These are phyloP conservation scores for Cairneyella variabilis DNA, from an alignment of 495 filamentous ascomycete species.

Conservation along the genomic window DNA sequence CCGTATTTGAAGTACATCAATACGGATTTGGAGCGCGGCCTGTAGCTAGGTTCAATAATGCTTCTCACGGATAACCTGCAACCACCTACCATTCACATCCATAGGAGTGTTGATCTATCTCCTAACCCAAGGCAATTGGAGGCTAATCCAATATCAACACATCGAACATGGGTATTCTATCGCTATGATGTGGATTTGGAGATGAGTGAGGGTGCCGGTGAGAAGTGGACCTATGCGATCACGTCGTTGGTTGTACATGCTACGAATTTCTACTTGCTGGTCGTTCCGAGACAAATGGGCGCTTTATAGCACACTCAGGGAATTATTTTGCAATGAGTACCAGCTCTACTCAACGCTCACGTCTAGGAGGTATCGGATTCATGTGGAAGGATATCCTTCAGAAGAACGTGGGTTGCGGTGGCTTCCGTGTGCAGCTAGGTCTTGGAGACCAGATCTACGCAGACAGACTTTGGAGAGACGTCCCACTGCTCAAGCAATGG, in stretches of 20 bases:
- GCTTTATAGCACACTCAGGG: slow-evolving; percentile 90
- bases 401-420: slow-evolving; percentile 92
- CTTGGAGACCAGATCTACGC: slow-evolving; percentile 95
- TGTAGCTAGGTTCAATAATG: slow-evolving; percentile 75
- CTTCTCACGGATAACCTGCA: slow-evolving; percentile 90
- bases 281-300: slow-evolving; percentile 84
- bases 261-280: slow-evolving; percentile 97
- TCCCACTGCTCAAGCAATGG: slow-evolving; percentile 91
- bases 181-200: slow-evolving; percentile 88
- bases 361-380: slow-evolving; percentile 81
- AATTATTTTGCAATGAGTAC: slow-evolving; percentile 92
- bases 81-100: slow-evolving; percentile 94
- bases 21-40: slow-evolving; percentile 88
- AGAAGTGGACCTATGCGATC: slow-evolving; percentile 97
- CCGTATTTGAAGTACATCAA: slow-evolving; percentile 94
- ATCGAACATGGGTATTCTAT: slow-evolving; percentile 93
- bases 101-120: slow-evolving; percentile 83
- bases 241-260: slow-evolving; percentile 95
- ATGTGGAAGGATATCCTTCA: slow-evolving; percentile 99
- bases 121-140: slow-evolving; percentile 90
- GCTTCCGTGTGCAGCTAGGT: slow-evolving; percentile 90
- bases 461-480: slow-evolving; percentile 95
- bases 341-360: slow-evolving; percentile 75
- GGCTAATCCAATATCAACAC: slow-evolving; percentile 75
- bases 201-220: slow-evolving; percentile 78